Base-by-base conservation (phyloP, 805 yeast genomes). In the Ascoidea tarda region DNA sequence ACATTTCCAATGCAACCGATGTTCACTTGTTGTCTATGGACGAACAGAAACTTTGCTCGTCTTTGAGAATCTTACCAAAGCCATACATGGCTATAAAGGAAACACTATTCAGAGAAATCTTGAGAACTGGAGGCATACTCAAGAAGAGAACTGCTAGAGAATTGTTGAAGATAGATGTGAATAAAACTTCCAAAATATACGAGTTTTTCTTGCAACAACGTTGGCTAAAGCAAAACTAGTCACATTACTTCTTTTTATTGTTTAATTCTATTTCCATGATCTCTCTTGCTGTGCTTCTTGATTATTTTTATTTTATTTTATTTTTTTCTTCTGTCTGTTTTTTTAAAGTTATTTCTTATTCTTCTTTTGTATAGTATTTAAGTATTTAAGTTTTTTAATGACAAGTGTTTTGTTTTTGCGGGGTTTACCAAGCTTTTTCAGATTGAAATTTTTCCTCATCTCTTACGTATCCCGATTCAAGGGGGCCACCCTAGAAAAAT, bases 81-180 rank as follows among this genome's bases (percentile, higher is more conserved):
- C 95, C 98, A 3, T 93, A 91, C 62, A 70, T 93, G 55, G 96
- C 95, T 2, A 87, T 93, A 57, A 93, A 93, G 63, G 96, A 87
- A 64, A 80, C 87, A 3, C 67, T 93, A 53, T 88, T 93, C 72
- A 79, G 95, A 59, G 96, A 90, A 63, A 79, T 95, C 38, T 70
- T 90, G 46, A 81, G 87, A 58, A 82, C 85, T 47, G 95, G 95
- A 46, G 98, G 98, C 5, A 68, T 76, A 5, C 65, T 93, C 61
- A 87, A 87, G 69, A 84, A 86, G 68, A 83, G 87, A 62, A 82
- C 84, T 16, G 93, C 95, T n/a, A 76, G 89, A 59, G 96, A 85
- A 54, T 69, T 88, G 53, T 69, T 87, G 55, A 85, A 87, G 61
- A 81, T 93, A 52, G 99, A 93, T 63, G 84, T 89, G 14, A 76